A percentile compares a stretch with the other conserved stretches of the same genome.
phyloP scores from a whole-genome alignment of 2,329 filamentous ascomycete genomes.

The Ophiostoma pallidulum region DNA sequence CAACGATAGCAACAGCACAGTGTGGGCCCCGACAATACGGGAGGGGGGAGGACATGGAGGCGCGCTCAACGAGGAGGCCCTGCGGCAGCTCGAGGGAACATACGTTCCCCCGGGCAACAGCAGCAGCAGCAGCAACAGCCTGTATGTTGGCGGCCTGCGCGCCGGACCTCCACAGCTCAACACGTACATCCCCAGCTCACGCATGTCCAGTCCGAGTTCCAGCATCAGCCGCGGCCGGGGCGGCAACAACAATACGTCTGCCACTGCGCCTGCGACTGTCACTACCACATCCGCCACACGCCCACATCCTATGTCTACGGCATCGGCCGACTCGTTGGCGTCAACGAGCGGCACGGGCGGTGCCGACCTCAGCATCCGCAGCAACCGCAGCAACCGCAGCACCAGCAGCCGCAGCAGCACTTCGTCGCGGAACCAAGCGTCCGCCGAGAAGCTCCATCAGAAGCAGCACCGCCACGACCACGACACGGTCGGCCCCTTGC shows the following conservation, averaged over 20 bases:
- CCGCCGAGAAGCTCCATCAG: background rate
- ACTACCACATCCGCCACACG: constrained; percentile 14
- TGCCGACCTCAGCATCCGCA: background rate
- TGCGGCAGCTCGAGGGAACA: constrained; percentile 20
- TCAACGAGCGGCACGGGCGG: background rate
- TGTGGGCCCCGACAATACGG: no score
- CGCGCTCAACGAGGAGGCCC: constrained; percentile 21
- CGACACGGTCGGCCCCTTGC: background rate
- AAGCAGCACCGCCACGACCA: background rate
- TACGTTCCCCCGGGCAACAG: constrained; percentile 10
- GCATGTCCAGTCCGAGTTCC: constrained; percentile 6
- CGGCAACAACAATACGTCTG: constrained; percentile 1
- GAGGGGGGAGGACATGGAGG: no score
- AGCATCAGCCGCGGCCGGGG: background rate
- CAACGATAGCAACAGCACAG: background rate
- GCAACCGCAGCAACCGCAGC: constrained; percentile 1
- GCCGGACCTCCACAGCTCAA: background rate
- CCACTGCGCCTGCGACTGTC: no score
- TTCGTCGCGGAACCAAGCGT: background rate
- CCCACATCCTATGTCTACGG: constrained; percentile 14
- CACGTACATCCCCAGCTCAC: constrained; percentile 15
- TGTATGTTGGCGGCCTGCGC: background rate
- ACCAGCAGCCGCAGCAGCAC: constrained; percentile 2
- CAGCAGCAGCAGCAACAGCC: no score
- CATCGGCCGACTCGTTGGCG: constrained; percentile 18